phyloP scores from a whole-genome alignment of 2,329 filamentous ascomycete species.

The Diaporthe caulivora region DNA sequence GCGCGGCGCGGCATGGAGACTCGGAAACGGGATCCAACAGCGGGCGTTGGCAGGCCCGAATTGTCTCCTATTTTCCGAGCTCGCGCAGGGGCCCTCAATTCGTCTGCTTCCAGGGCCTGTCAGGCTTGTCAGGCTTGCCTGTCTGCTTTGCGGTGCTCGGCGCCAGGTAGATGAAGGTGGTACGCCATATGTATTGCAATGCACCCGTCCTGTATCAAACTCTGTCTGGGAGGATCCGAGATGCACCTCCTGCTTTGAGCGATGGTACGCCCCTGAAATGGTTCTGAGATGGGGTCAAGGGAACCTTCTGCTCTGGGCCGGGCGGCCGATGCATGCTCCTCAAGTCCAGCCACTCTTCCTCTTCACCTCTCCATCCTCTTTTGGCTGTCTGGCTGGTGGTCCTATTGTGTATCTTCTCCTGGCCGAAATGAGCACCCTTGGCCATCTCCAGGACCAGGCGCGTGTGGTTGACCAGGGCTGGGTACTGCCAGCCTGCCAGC shows the following conservation, averaged over 20 bases:
- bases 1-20: slow-evolving; percentile 10
- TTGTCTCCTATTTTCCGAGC: slow-evolving; percentile 2
- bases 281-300: background rate
- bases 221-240: slow-evolving; percentile 16
- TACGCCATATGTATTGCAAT: background rate
- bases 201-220: slow-evolving; percentile 20
- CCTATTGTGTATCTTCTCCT: background rate
- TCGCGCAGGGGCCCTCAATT: background rate
- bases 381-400: no score
- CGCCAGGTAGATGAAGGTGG: slow-evolving; percentile 8
- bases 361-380: background rate
- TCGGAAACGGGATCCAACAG: background rate
- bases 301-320: slow-evolving; percentile 16
- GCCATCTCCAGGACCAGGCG: background rate
- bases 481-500: background rate
- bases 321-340: slow-evolving; percentile 5
- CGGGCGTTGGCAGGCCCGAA: slow-evolving; percentile 17
- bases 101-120: no score
- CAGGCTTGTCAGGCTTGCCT: no score
- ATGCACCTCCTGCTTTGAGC: background rate
- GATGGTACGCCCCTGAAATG: slow-evolving; percentile 25
- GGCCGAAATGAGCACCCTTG: background rate
- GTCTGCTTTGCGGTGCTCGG: background rate
- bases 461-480: background rate
- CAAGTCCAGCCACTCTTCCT: background rate